Conservation (phyloP, 768 basidiomycete genomes). For the Exsudoporus frostii region DNA sequence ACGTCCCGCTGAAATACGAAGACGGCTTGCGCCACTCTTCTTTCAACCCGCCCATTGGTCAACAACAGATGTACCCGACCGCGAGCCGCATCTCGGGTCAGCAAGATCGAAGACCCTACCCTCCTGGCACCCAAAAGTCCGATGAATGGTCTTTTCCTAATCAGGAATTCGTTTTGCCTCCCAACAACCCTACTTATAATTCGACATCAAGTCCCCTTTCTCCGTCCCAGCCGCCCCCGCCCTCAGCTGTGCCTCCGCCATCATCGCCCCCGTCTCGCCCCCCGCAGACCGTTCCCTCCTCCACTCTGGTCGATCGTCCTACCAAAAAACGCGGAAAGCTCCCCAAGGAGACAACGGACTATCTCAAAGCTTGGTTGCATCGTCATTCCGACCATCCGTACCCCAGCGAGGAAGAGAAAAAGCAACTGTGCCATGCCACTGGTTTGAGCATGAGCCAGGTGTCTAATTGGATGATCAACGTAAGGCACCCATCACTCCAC, state of each 20-base stretch:
- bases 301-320: slow-evolving; percentile 70
- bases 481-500: slow-evolving; percentile 32
- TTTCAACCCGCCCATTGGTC: slow-evolving; percentile 55
- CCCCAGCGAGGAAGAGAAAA: slow-evolving; percentile 88
- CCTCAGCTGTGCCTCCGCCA: slow-evolving; percentile 37
- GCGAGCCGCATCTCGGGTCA: slow-evolving; percentile 71
- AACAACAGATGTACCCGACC: slow-evolving; percentile 61
- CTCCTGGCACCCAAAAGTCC: slow-evolving; percentile 50
- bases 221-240: slow-evolving; percentile 36
- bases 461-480: slow-evolving; percentile 94
- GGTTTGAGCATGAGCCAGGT: slow-evolving; percentile 88
- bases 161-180: slow-evolving; percentile 51
- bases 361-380: slow-evolving; percentile 84
- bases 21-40: slow-evolving; percentile 67
- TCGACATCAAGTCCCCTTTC: slow-evolving; percentile 38
- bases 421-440: slow-evolving; percentile 81
- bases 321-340: slow-evolving; percentile 84
- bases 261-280: slow-evolving; percentile 47
- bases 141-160: slow-evolving; percentile 70
- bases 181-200: slow-evolving; percentile 24
- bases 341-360: slow-evolving; percentile 88
- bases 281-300: slow-evolving; percentile 48
- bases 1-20: slow-evolving; percentile 62
- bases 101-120: slow-evolving; percentile 57
- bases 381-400: slow-evolving; percentile 88